Conservation (phyloP, 345 rosid genomes). For the Populus ilicifolia region DNA sequence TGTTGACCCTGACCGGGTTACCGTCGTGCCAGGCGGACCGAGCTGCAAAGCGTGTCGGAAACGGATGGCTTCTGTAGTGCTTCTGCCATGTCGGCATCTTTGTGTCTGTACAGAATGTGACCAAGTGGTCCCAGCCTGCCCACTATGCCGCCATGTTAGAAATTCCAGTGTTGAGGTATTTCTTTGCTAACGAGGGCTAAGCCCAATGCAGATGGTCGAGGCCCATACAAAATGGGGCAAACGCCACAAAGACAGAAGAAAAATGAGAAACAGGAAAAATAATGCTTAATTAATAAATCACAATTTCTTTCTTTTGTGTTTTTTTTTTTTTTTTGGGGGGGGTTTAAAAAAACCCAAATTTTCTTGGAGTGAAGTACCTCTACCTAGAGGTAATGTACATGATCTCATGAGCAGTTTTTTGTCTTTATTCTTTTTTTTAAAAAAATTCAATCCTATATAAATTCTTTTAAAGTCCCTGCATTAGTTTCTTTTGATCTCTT, state of each 20-base stretch:
- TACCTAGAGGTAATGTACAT: conserved; percentile 37
- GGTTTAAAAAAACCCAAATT: background rate
- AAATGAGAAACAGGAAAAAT: background rate
- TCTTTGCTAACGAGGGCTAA: conserved; percentile 20
- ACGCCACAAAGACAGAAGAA: background rate
- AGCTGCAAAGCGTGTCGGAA: conserved; percentile 55
- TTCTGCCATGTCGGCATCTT: conserved; percentile 92
- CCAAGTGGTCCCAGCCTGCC: conserved; percentile 58
- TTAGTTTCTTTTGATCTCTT: background rate
- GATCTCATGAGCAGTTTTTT: conserved; percentile 37
- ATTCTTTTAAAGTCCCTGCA: conserved; percentile 29
- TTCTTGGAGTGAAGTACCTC: background rate
- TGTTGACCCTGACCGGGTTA: conserved; percentile 65
- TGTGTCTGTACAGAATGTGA: conserved; percentile 70
- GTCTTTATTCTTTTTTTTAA: background rate
- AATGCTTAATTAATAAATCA: conserved; percentile 1
- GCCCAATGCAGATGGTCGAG: background rate
- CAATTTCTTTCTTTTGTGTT: background rate
- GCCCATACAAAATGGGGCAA: background rate
- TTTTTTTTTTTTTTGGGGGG: background rate
- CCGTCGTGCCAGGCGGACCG: conserved; percentile 33
- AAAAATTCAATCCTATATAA: conserved; percentile 32
- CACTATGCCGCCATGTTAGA: conserved; percentile 59
- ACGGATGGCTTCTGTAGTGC: conserved; percentile 62
- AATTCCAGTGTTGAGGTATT: conserved; percentile 76